Evolutionary conservation across 495 filamentous ascomycete genomes (phyloP), one percentile per base, ranked within the genome.

Genomic region (Letharia lupina): DNA sequence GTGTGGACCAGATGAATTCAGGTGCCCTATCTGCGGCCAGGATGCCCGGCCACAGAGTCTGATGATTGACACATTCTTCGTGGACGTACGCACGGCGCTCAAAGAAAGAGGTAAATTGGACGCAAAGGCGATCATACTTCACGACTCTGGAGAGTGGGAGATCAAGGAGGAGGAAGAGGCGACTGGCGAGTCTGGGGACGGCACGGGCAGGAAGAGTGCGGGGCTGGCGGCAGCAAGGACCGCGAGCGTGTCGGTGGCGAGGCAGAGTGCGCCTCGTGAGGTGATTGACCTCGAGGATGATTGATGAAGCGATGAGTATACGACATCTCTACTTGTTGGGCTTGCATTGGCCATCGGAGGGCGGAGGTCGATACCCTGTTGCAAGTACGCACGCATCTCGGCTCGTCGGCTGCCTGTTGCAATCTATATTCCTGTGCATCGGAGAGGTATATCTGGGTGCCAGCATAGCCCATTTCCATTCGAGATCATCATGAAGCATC

Each of bases 11-110:
- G 90, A 94, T 61, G 82, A 85, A 62, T 95, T 92, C 90, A 82
- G 78, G 50, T 97, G 93, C 70, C 92, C 93, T 0, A 83, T 94
- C 61, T 96, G 93, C 75, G 78, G 81, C 42, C 72, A 70, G 41
- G 91, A 95, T 71, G 90, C 88, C 11, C 81, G 91, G 12, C 92
- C 93, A 0, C 80, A 83, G 37, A 82, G 73, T 50, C 77, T 96
- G 15, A 69, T 84, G 28, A 76, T 91, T 15, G 92, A 96, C 72
- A 80, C 78, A 7, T 96, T 91, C 70, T 78, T 96, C 50, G 73
- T 77, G 33, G 76, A 81, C 6, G 82, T 96, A 2, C 82, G 76
- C 47, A 65, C 70, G 8, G 70, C 79, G 54, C 75, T 91, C 5
- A 75, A 77, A 57, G 65, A 70, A 9, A 74, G 75, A 45, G 71